Conservation (phyloP, 2,329 filamentous ascomycete genomes). For the Diaporthe australafricana region DNA sequence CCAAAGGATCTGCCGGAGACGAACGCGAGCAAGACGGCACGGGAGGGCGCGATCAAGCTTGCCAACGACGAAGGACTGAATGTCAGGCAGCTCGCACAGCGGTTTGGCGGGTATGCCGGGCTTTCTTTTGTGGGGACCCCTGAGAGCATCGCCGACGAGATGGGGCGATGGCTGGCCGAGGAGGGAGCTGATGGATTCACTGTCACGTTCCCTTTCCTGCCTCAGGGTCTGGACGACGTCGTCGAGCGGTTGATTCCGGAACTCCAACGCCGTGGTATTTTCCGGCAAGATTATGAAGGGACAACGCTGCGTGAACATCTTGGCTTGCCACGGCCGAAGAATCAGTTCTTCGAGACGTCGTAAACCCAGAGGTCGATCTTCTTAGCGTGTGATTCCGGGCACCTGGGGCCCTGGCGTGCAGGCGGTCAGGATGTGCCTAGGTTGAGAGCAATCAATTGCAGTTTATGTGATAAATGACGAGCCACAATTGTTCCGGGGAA, state of each 20-base stretch:
- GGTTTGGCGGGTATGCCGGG: slow-evolving; percentile 61
- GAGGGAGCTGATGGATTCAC: slow-evolving; percentile 65
- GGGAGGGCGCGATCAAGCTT: slow-evolving; percentile 57
- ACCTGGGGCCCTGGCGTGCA: not conserved
- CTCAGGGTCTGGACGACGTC: slow-evolving; percentile 62
- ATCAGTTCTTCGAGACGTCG: slow-evolving; percentile 48
- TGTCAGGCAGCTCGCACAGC: slow-evolving; percentile 62
- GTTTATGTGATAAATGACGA: not conserved
- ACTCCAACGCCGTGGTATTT: slow-evolving; percentile 62
- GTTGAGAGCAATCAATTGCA: not conserved
- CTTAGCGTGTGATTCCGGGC: not conserved
- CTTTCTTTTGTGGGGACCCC: slow-evolving; percentile 64
- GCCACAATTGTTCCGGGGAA: not conserved
- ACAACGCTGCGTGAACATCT: slow-evolving; percentile 65
- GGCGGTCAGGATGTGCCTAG: not conserved
- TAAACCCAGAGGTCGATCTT: not conserved
- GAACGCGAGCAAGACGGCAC: slow-evolving; percentile 63
- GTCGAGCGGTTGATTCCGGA: slow-evolving; percentile 59
- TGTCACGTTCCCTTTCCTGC: slow-evolving; percentile 60
- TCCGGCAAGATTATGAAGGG: slow-evolving; percentile 63
- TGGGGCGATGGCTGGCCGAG: slow-evolving; percentile 59
- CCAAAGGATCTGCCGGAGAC: slow-evolving; percentile 63
- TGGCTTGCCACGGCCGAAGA: slow-evolving; percentile 59
- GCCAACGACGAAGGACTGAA: slow-evolving; percentile 58
- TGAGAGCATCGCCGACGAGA: slow-evolving; percentile 60